These are phyloP conservation scores for Knoxia roxburghii DNA, from an alignment of 257 asterid species.

Conservation along the genomic window DNA sequence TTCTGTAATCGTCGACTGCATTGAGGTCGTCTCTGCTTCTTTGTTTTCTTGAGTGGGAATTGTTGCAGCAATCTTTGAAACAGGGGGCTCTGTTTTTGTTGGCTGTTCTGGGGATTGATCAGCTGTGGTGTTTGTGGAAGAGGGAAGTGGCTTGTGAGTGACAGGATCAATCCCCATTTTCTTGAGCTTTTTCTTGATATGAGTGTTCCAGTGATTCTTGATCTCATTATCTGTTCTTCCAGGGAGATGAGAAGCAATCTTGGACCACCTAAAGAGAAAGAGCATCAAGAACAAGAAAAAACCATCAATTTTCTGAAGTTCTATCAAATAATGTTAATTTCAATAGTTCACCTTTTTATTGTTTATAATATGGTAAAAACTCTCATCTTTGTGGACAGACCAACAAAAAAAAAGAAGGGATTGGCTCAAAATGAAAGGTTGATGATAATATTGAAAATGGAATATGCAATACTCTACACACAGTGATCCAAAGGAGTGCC, in stretches of 20 bases:
- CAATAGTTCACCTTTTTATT: too few species aligned
- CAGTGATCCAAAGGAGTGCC: constrained; percentile 14
- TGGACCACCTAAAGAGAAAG: constrained; percentile 65
- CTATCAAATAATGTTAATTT: not conserved
- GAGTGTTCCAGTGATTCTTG: constrained; percentile 95
- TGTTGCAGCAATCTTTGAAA: not conserved
- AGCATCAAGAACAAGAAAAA: not conserved
- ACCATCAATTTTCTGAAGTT: too few species aligned
- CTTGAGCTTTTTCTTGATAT: constrained; percentile 75
- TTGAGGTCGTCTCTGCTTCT: constrained; percentile 18
- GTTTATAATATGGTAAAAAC: too few species aligned
- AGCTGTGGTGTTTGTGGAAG: constrained; percentile 19
- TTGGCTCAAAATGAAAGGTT: not conserved
- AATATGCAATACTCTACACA: not conserved
- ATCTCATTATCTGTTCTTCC: constrained; percentile 97
- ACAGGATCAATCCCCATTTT: constrained; percentile 92
- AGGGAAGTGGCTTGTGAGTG: constrained; percentile 74
- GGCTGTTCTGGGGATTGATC: constrained; percentile 19
- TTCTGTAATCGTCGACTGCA: constrained; percentile 23
- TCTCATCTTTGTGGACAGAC: not conserved
- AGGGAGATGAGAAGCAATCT: constrained; percentile 93
- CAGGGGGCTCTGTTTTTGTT: constrained; percentile 2
- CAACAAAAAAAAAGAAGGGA: not conserved
- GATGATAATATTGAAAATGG: constrained; percentile 19
- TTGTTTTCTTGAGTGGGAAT: not conserved